Base-by-base conservation (phyloP, 2,329 filamentous ascomycete species). In the Chaetomium olivaceum region DNA sequence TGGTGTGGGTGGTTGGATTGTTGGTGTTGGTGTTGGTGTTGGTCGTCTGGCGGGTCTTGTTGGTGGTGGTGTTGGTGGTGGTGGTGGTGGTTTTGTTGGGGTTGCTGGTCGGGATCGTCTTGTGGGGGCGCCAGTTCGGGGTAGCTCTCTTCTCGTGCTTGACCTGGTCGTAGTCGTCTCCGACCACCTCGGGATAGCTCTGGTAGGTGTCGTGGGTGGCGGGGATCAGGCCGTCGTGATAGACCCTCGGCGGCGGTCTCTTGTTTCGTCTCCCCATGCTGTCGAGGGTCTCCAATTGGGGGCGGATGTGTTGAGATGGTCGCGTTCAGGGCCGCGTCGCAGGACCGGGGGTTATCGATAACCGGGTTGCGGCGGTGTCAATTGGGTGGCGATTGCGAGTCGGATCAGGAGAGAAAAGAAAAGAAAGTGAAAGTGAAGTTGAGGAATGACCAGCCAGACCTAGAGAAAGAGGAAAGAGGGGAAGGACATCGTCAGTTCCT, bases 221-320 rank as follows among this genome's bases (percentile, higher is more conserved):
- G 3, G 61, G 64, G 51, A 68, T 68, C 12, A 68, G 64, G 31
- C 67, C 64, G 59, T 68, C 67, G 50, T 68, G 61, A 59, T 68
- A 68, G 6, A 33, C 58, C n/a, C 33, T 54, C n/a, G 58, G 51
- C 29, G 61, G 58, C 4, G 52, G 50, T 14, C 46, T 58, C 21
- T 66, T 59, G 55, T 21, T 27, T n/a, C 48, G 39, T 55, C 19
- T 55, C 2, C 33, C 31, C 64, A 66, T 66, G 16, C 27, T 51
- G 27, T 4, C 16, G 25, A 4, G 19, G 3, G 2, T 39, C 9
- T 36, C 21, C n/a, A 29, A 23, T n/a, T 23, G 36, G 27, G 36
- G 27, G 19, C 11, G 21, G 50, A 29, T 33, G 16, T 21, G 19
- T n/a, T 19, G 46, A n/a, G n/a, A 4, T 21, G 31, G 29, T 51